Evolutionary conservation across 305 asterid genomes (phyloP).

Genomic region (Solanum hybrid): DNA sequence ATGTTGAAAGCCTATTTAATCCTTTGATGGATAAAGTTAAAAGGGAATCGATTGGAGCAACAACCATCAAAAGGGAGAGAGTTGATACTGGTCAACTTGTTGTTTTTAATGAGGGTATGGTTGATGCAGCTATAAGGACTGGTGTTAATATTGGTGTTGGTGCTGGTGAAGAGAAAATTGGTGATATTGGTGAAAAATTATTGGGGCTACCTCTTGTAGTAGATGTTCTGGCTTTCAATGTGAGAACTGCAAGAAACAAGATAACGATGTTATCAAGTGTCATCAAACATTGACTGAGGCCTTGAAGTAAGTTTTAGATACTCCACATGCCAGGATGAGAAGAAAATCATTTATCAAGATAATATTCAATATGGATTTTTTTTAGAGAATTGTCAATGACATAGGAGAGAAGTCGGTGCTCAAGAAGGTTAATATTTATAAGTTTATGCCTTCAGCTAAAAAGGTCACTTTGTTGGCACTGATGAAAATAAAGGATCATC

Average conservation of each 20-base stretch:
- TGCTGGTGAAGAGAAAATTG: too few relatives aligned
- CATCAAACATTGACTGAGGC: not conserved
- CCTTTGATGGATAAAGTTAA: not conserved
- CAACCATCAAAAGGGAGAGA: not conserved
- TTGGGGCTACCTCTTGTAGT: not conserved
- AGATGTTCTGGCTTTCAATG: not conserved
- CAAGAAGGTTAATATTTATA: not conserved
- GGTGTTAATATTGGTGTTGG: not conserved
- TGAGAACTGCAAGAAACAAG: not conserved
- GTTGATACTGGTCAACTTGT: not conserved
- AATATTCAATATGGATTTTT: too few relatives aligned
- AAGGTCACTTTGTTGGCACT: not conserved
- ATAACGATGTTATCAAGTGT: not conserved
- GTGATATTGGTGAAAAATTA: not conserved
- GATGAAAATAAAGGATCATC: not conserved
- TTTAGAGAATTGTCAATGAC: not conserved
- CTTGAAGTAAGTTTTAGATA: not conserved
- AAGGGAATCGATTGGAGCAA: not conserved
- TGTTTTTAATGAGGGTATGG: not conserved
- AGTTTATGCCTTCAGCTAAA: not conserved
- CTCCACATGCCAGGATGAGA: not conserved
- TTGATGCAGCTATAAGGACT: not conserved
- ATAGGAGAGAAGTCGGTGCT: not conserved
- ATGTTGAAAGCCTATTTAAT: not conserved
- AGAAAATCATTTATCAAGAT: not conserved